Percentiles rank a stretch among this genome's conserved stretches.
These are phyloP conservation scores for Selaginella tamariscina DNA, from an alignment of 75 land plant genomes.

Conservation along the genomic window DNA sequence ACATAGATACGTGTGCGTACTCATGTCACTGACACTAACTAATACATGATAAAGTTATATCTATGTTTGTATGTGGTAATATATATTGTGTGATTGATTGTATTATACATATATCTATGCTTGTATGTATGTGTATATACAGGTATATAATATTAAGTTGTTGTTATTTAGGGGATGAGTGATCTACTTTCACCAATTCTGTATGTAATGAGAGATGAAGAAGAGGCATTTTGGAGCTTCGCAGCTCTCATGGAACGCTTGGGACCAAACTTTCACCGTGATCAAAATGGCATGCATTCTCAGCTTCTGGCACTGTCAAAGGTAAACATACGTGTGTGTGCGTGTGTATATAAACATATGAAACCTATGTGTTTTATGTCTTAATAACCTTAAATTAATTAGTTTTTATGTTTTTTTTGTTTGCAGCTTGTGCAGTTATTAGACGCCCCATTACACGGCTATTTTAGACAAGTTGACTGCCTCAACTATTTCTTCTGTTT, in stretches of 20 bases:
- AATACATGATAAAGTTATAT: no score
- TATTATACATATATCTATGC: no score
- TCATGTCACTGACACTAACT: background rate
- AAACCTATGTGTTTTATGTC: no score
- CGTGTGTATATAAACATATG: no score
- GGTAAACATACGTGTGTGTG: slow-evolving; percentile 47
- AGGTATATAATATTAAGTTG: background rate
- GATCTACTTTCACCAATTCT: slow-evolving; percentile 87
- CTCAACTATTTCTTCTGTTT: slow-evolving; percentile 12
- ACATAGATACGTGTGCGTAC: background rate
- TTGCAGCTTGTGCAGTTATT: slow-evolving; percentile 2
- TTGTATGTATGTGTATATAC: background rate
- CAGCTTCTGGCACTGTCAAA: slow-evolving; percentile 88
- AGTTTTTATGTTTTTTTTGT: background rate
- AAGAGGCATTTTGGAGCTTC: slow-evolving; percentile 95
- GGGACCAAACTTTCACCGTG: slow-evolving; percentile 94
- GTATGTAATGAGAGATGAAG: slow-evolving; percentile 75
- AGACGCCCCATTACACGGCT: background rate
- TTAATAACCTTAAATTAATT: background rate
- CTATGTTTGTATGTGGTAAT: background rate
- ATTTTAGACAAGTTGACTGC: background rate
- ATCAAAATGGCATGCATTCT: slow-evolving; percentile 96
- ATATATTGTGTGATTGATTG: background rate
- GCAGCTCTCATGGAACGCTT: slow-evolving; percentile 86
- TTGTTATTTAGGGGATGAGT: slow-evolving; percentile 74